Evolutionary conservation across 108 stramenopile species (phyloP), one percentile per base, ranked within the genome.

Genomic region (Mediolabrus comicus): DNA sequence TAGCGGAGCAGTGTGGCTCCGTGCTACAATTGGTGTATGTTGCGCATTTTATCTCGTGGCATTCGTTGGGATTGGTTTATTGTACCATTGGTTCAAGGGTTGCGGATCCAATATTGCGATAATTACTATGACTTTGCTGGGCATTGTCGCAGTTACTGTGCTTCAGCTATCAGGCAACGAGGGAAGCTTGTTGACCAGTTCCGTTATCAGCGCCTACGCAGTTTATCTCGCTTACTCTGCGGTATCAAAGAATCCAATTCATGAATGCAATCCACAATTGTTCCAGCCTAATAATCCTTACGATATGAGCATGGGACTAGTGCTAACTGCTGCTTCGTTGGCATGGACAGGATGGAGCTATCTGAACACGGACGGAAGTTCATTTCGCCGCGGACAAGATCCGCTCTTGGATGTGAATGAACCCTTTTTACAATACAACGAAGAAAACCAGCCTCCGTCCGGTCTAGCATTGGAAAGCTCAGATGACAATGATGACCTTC

Each of bases 121-220:
- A 54, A 86, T 96, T 38, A 84, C 92, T 30, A 71, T 96, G 54
- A 96, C 96, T 3, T 69, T 97, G 31, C 36, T 88, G 24, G 92
- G 88, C 10, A 74, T 92, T 36, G 26, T 92, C 13, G 89, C 79
- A 9, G 63, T 87, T 56, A 92, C 90, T 10, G 81, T 58, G 1
- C 31, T 92, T 5, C 89, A 95, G 41, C 61, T 96, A 35, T 72
- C 80, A 27, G 80, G 91, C 12, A 68, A 61, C 4, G 92, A 95
- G 39, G 97, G 96, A 30, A 94, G 91, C 62, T 74, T 98, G 7
- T 72, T 98, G 16, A 95, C 96, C n/a, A 85, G 85, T 9, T 77
- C 87, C 19, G 83, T 94, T 22, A 91, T 98, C 49, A 89, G 87
- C 26, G 46, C 85, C 13, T 98, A 98, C 66, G 87, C 72, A 0